phyloP scores from a whole-genome alignment of 139 green algal genomes.

The Chlorella sorokiniana region DNA sequence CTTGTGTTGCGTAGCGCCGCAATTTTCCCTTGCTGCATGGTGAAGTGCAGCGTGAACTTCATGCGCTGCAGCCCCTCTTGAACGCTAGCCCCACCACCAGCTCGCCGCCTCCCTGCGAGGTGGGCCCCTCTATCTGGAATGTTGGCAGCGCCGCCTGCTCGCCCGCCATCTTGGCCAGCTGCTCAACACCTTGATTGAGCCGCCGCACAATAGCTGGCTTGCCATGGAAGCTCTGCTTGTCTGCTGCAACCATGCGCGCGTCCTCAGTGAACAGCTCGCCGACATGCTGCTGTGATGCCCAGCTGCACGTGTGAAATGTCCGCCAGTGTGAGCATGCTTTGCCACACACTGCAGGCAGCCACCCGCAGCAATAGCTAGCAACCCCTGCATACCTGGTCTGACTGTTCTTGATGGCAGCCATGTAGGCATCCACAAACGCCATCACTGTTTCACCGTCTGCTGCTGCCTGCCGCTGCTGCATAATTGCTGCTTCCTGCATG shows the following conservation, averaged over 20 bases:
- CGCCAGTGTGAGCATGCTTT: not conserved
- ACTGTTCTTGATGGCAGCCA: constrained; percentile 18
- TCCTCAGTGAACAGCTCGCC: constrained; percentile 39
- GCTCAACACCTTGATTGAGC: constrained; percentile 41
- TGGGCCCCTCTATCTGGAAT: constrained; percentile 22
- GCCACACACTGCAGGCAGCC: not conserved
- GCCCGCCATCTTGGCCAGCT: constrained; percentile 34
- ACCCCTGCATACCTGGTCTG: not conserved
- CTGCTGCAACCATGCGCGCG: constrained; percentile 36
- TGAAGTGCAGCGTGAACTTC: constrained; percentile 32
- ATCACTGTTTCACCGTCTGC: not conserved
- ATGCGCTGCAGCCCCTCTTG: constrained; percentile 26
- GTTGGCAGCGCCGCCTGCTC: constrained; percentile 28
- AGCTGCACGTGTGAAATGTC: constrained; percentile 1
- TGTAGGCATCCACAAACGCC: constrained; percentile 39
- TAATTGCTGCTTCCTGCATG: not conserved
- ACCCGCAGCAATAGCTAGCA: not conserved
- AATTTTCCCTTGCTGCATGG: constrained; percentile 32
- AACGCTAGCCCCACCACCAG: constrained; percentile 16
- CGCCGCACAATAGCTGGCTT: constrained; percentile 37
- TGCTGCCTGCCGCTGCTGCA: not conserved
- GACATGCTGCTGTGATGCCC: constrained; percentile 29
- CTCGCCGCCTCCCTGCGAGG: not conserved
- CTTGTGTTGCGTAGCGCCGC: constrained; percentile 19
- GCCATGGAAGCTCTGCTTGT: constrained; percentile 43